Percentiles rank a stretch among this genome's conserved stretches.
These are phyloP conservation scores for Tuber borchii DNA, from an alignment of 495 filamentous ascomycete species.

Conservation along the genomic window DNA sequence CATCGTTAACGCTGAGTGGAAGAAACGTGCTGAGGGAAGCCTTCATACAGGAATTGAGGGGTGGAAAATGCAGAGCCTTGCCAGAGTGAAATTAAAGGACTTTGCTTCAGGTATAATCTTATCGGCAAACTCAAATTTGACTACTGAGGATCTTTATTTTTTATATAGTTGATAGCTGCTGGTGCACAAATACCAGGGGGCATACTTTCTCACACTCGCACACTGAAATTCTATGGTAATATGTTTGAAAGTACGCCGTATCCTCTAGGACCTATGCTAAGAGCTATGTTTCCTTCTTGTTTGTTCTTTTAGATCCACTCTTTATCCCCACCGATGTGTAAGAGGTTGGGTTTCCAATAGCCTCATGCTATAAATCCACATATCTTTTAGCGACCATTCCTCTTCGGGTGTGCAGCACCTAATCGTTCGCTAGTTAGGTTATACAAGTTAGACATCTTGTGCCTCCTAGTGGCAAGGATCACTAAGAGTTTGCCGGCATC, in stretches of 20 bases:
- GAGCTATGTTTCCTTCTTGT: neutral
- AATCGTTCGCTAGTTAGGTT: neutral
- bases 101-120: no score
- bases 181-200: no score
- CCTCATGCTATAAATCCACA: neutral
- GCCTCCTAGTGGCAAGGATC: neutral
- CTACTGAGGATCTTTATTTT: no score
- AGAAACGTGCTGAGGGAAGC: no score
- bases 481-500: neutral
- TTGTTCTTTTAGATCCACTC: neutral
- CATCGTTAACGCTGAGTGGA: no score
- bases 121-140: no score
- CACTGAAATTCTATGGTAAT: neutral
- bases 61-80: no score
- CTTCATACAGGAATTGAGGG: no score
- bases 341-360: neutral
- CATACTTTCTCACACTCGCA: neutral
- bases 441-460: neutral
- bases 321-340: neutral
- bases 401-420: neutral
- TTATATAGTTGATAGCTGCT: no score
- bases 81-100: no score
- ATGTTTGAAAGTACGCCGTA: neutral
- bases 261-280: no score
- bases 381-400: neutral